Base-by-base conservation (phyloP, 176 grass and related monocot genomes). In the Eleusine indica region DNA sequence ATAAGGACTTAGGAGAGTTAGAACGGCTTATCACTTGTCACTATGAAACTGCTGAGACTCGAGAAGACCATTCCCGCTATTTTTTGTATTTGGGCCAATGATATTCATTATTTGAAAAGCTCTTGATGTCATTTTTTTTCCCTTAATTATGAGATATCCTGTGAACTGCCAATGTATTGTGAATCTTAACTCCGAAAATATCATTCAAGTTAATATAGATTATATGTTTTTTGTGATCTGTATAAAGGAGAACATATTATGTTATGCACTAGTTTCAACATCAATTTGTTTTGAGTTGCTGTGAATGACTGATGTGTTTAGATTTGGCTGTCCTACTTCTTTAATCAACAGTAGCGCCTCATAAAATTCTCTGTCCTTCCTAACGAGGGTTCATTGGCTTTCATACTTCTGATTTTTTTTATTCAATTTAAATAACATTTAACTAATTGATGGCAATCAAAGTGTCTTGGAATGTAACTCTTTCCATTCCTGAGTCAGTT, bases 221-320 rank as follows among this genome's bases (percentile, higher is more conserved):
- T 73, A 39, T 30, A 76, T 18, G 32, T 6, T 51, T 68, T 68
- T 6, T 7, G 16, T 56, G 16, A 56, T 18, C 4, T 53, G 46
- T 54, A 63, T 52, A 76, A 68, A 57, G 62, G 62, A 75, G 60
- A 76, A 68, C 82, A 67, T 67, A 75, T 56, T 74, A 66, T 6
- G 16, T 65, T 42, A 44, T 16, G 28, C 58, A 13, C 13, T 67
- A 15, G 35, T 67, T 66, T 66, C 41, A 39, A 21, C 60, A 83
- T 30, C 61, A 25, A 22, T 28, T 67, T 68, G 4, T 29, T 75
- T 66, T 75, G 62, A 56, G 67, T 43, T 6, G 25, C 32, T 66
- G 25, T 81, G 37, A 57, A 11, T 56, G 80, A 64, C n/a, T 30
- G 18, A 56, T 32, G 47, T 16, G 61, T 57, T 40, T 63, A 29